Evolutionary conservation across 129 eudicot species (phyloP).

Genomic region (Logfia minima): DNA sequence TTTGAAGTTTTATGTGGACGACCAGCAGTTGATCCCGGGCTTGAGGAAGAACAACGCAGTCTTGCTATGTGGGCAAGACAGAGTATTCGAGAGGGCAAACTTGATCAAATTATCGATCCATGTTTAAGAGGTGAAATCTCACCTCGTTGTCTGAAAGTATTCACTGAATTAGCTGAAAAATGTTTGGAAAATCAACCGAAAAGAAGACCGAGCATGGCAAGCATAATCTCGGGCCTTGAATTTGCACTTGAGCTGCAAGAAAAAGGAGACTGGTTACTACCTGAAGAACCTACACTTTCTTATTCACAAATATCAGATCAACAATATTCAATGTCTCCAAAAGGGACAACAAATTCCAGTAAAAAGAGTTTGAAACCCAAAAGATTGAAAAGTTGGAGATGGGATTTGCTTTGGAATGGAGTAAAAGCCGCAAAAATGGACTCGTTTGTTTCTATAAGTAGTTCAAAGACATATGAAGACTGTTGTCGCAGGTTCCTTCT

Average conservation of each 20-base stretch:
- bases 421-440: slow-evolving; percentile 29
- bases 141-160: slow-evolving; percentile 24
- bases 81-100: slow-evolving; percentile 33
- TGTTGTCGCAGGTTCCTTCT: slow-evolving; percentile 27
- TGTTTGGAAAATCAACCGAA: slow-evolving; percentile 47
- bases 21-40: slow-evolving; percentile 47
- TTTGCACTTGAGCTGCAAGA: slow-evolving; percentile 41
- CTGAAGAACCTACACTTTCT: slow-evolving; percentile 22
- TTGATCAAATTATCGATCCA: slow-evolving; percentile 43
- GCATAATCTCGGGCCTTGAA: slow-evolving; percentile 45
- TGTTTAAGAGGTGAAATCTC: slow-evolving; percentile 35
- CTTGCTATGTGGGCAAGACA: slow-evolving; percentile 43
- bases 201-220: slow-evolving; percentile 58
- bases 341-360: slow-evolving; percentile 21
- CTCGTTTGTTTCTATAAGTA: slow-evolving; percentile 27
- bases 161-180: slow-evolving; percentile 36
- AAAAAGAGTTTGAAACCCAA: slow-evolving; percentile 27
- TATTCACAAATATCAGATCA: too few relatives aligned
- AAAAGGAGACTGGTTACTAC: slow-evolving; percentile 32
- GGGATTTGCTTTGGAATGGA: slow-evolving; percentile 47
- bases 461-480: slow-evolving; percentile 35
- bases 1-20: slow-evolving; percentile 59
- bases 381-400: slow-evolving; percentile 39
- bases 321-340: too few relatives aligned
- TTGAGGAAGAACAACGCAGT: slow-evolving; percentile 44